These are phyloP conservation scores for Cucurbita maxima DNA, from an alignment of 306 rosid genomes.

Conservation along the genomic window DNA sequence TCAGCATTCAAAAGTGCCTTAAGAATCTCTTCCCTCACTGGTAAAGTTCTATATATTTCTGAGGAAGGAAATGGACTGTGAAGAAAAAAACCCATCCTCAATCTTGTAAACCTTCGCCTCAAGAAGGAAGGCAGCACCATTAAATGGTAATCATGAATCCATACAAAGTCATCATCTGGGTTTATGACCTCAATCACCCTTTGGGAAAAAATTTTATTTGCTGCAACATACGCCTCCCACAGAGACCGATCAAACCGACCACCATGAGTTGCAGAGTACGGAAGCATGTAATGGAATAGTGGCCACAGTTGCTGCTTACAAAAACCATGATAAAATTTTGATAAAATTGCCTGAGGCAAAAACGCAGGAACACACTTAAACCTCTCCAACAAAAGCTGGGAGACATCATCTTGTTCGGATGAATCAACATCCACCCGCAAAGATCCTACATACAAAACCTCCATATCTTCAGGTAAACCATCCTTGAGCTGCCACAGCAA, in stretches of 20 bases:
- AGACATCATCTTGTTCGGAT: slow-evolving; percentile 44
- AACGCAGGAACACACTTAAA: slow-evolving; percentile 59
- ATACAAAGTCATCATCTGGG: slow-evolving; percentile 54
- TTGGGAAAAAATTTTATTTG: slow-evolving; percentile 49
- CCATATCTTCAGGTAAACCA: slow-evolving; percentile 50
- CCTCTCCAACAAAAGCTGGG: slow-evolving; percentile 42
- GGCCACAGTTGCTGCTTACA: slow-evolving; percentile 68
- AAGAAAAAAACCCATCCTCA: slow-evolving; percentile 56
- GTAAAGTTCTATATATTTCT: slow-evolving; percentile 53
- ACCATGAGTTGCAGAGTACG: slow-evolving; percentile 40
- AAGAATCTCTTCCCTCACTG: slow-evolving; percentile 54
- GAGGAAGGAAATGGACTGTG: slow-evolving; percentile 61
- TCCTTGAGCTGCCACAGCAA: slow-evolving; percentile 41
- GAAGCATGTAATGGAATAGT: slow-evolving; percentile 59
- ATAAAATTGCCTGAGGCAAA: slow-evolving; percentile 31
- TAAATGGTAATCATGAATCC: slow-evolving; percentile 64
- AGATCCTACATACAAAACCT: slow-evolving; percentile 54
- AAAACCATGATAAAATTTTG: slow-evolving; percentile 49
- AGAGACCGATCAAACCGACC: slow-evolving; percentile 49
- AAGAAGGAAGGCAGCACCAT: slow-evolving; percentile 55
- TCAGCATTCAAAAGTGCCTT: slow-evolving; percentile 53
- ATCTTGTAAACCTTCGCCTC: slow-evolving; percentile 49
- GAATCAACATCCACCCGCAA: slow-evolving; percentile 35
- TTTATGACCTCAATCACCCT: slow-evolving; percentile 55
- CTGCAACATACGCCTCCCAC: slow-evolving; percentile 66